Conservation (phyloP, 1,139 yeast species). For the Dujonia santamariae region DNA sequence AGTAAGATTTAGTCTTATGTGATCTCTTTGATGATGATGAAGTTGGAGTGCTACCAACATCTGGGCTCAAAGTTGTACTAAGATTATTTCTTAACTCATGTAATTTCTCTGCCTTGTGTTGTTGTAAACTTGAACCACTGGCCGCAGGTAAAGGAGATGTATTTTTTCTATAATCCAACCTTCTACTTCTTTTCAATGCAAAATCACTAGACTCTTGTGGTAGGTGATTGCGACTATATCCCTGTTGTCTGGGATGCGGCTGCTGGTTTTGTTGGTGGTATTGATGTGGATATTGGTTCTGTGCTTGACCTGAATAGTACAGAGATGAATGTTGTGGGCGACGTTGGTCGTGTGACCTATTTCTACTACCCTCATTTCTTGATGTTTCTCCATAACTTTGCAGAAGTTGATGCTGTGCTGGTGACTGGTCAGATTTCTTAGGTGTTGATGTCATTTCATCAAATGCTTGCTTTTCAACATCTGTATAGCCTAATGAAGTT, state of each 20-base stretch:
- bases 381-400: not conserved
- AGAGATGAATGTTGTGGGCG: not conserved
- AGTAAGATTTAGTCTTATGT: constrained; percentile 8
- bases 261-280: constrained; percentile 4
- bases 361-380: not conserved
- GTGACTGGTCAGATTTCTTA: constrained; percentile 3
- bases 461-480: constrained; percentile 46
- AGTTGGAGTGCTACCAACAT: not conserved
- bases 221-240: constrained; percentile 8
- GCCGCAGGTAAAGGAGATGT: constrained; percentile 8
- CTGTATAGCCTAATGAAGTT: constrained; percentile 55
- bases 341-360: not conserved
- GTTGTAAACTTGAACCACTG: constrained; percentile 30
- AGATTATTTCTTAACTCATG: constrained; percentile 31
- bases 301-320: not conserved
- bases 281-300: not conserved
- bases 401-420: constrained; percentile 1
- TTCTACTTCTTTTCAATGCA: constrained; percentile 38
- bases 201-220: constrained; percentile 21
- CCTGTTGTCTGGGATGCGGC: constrained; percentile 3
- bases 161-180: constrained; percentile 40
- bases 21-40: constrained; percentile 1
- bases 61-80: constrained; percentile 8
- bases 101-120: constrained; percentile 27
- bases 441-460: constrained; percentile 33